Percentiles rank a stretch among this genome's conserved stretches.
Conservation (phyloP, 2,329 filamentous ascomycete genomes). For the Fusarium chuoi region DNA sequence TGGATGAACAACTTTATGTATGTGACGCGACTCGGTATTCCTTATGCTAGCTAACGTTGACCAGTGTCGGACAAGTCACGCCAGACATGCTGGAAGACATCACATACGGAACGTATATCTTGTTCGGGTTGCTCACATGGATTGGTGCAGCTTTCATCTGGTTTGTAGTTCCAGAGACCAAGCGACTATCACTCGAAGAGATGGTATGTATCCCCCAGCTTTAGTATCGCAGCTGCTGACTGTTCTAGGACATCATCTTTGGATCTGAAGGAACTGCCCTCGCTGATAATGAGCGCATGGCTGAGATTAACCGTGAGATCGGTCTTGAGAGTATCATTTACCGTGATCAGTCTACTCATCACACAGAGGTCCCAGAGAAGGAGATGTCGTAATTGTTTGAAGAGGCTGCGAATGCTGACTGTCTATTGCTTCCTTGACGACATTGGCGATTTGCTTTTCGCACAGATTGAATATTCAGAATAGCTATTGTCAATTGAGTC, state of each 20-base stretch:
- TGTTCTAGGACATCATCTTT: constrained; percentile 69
- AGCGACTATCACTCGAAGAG: constrained; percentile 71
- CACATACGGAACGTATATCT: constrained; percentile 76
- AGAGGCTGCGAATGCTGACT: background rate
- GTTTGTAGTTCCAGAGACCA: constrained; percentile 73
- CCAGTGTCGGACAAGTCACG: constrained; percentile 71
- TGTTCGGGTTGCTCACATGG: constrained; percentile 74
- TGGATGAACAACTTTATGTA: constrained; percentile 71
- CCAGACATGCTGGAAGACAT: constrained; percentile 73
- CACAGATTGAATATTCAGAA: background rate
- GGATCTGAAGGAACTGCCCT: constrained; percentile 73
- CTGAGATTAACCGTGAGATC: constrained; percentile 77
- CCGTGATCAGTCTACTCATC: background rate
- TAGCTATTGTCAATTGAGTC: background rate
- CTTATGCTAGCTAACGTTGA: background rate
- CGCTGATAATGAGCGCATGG: constrained; percentile 76
- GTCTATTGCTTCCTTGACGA: background rate
- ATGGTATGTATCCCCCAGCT: constrained; percentile 56
- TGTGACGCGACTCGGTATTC: background rate
- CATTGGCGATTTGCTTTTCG: background rate
- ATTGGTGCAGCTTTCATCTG: constrained; percentile 70
- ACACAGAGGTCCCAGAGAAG: background rate
- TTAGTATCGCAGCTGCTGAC: background rate
- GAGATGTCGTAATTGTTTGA: background rate
- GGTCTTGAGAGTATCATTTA: constrained; percentile 56